phyloP scores from a whole-genome alignment of 768 basidiomycete genomes.

The Lactifluus volemus region DNA sequence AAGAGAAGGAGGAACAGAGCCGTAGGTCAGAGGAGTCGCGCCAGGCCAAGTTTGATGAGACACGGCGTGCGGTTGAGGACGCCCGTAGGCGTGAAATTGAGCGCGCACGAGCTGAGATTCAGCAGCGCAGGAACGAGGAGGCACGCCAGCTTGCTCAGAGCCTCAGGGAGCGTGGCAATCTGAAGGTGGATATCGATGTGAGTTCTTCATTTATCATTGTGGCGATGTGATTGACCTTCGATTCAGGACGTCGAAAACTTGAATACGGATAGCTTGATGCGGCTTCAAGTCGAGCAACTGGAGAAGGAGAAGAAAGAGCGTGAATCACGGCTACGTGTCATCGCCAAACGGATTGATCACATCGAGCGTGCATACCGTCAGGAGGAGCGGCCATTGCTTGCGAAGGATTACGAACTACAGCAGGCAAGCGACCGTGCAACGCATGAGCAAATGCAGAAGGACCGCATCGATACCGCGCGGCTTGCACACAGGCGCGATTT shows the following conservation, averaged over 20 bases:
- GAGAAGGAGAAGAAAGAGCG: constrained; percentile 95
- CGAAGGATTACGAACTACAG: constrained; percentile 79
- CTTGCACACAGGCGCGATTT: constrained; percentile 57
- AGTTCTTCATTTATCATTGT: constrained; percentile 20
- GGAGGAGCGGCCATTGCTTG: constrained; percentile 81
- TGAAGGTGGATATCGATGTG: constrained; percentile 65
- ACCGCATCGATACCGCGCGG: constrained; percentile 47
- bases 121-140: constrained; percentile 69
- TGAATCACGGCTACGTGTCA: constrained; percentile 70
- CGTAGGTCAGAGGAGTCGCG: constrained; percentile 60
- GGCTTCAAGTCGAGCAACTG: constrained; percentile 86
- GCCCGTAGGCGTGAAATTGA: constrained; percentile 56
- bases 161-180: constrained; percentile 68
- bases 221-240: not conserved
- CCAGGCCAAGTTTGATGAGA: constrained; percentile 64
- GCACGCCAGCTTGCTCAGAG: constrained; percentile 82
- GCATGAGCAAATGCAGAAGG: constrained; percentile 52
- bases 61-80: constrained; percentile 53
- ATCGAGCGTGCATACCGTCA: constrained; percentile 91
- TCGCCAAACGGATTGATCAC: constrained; percentile 89
- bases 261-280: constrained; percentile 80
- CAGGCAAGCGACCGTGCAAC: constrained; percentile 67
- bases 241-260: constrained; percentile 69
- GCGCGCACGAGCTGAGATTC: constrained; percentile 60
- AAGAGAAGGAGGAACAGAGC: constrained; percentile 83